A percentile compares a stretch with the other conserved stretches of the same genome.
These are phyloP conservation scores for Draba incana DNA, from an alignment of 345 rosid species.

Conservation along the genomic window DNA sequence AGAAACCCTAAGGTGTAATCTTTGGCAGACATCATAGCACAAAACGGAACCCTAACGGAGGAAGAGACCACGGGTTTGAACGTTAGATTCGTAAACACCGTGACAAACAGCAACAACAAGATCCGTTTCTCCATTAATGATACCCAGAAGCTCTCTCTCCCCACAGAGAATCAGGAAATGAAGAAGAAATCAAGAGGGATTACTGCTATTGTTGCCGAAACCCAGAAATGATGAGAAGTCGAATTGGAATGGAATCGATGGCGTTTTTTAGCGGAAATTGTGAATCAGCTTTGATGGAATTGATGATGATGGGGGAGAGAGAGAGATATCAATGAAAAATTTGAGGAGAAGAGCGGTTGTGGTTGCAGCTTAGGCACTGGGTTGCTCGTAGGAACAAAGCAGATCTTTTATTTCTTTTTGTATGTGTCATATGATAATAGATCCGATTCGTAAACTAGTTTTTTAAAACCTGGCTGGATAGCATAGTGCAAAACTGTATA, in stretches of 20 bases:
- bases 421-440: too few relatives aligned
- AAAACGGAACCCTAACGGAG: conserved; percentile 50
- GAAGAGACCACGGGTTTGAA: conserved; percentile 20
- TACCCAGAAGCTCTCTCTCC: conserved; percentile 22
- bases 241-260: conserved; percentile 22
- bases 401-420: background rate
- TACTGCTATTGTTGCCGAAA: conserved; percentile 12
- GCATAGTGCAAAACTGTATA: too few relatives aligned
- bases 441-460: too few relatives aligned
- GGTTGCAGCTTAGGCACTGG: conserved; percentile 35
- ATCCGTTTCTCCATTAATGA: conserved; percentile 45
- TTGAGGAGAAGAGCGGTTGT: conserved; percentile 36
- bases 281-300: background rate
- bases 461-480: too few relatives aligned
- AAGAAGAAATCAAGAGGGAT: background rate
- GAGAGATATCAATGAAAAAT: conserved; percentile 12
- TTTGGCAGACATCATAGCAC: conserved; percentile 45
- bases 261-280: background rate
- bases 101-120: conserved; percentile 39
- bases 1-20: conserved; percentile 62
- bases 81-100: conserved; percentile 45
- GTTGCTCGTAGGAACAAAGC: conserved; percentile 33
- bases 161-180: background rate
- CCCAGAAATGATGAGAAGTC: conserved; percentile 4
- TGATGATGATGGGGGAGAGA: background rate